Evolutionary conservation across 2,329 filamentous ascomycete genomes (phyloP).

Genomic region (Colletotrichum siamense): DNA sequence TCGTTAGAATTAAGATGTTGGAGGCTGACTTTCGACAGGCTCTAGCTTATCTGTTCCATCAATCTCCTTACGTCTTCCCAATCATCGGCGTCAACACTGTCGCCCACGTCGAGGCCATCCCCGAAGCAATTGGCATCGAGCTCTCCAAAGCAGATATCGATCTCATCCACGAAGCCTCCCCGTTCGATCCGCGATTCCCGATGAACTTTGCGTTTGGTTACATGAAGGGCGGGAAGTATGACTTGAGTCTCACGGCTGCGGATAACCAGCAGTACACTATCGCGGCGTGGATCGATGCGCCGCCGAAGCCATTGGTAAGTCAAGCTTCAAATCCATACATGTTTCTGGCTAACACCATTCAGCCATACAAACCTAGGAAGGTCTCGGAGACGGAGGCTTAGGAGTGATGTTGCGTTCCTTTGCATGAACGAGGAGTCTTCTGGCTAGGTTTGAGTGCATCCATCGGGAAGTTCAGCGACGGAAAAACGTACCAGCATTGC

Average conservation of each 20-base stretch:
- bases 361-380: neutral
- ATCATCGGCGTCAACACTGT: slow-evolving; percentile 66
- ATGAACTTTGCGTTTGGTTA: slow-evolving; percentile 1
- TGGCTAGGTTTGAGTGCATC: neutral
- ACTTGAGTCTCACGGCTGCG: neutral
- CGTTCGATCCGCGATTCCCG: slow-evolving; percentile 64
- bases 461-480: neutral
- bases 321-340: fast-evolving
- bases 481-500: neutral
- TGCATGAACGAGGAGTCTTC: neutral
- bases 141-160: slow-evolving; percentile 60
- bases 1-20: neutral
- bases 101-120: slow-evolving; percentile 66
- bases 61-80: slow-evolving; percentile 65
- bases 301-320: slow-evolving; percentile 3
- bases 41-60: slow-evolving; percentile 65
- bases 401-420: neutral
- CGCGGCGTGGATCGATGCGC: neutral
- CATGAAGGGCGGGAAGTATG: neutral
- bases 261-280: neutral
- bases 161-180: slow-evolving; percentile 56
- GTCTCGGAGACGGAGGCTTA: neutral
- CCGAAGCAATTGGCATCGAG: slow-evolving; percentile 58
- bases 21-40: slow-evolving; percentile 34
- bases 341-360: neutral